Conservation (phyloP, 2,329 filamentous ascomycete species). For the Tolypocladium tropicale region DNA sequence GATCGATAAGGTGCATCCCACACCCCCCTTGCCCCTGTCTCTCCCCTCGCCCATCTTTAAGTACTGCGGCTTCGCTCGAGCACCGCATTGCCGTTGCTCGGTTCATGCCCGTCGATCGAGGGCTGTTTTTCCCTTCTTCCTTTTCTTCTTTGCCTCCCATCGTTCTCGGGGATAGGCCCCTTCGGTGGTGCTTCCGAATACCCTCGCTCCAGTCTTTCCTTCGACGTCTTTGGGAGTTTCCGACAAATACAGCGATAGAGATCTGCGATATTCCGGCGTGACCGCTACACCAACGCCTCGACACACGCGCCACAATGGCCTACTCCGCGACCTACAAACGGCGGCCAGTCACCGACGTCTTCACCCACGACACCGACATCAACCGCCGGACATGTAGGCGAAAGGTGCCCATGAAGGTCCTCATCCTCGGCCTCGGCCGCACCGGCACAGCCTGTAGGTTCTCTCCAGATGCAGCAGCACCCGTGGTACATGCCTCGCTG, state of each 20-base stretch:
- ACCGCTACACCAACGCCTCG: background rate
- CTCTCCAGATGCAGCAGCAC: background rate
- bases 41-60: background rate
- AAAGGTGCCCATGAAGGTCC: conserved; percentile 61
- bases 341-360: conserved; percentile 44
- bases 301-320: conserved; percentile 11
- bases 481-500: background rate
- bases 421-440: conserved; percentile 58
- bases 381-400: conserved; percentile 55
- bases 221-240: background rate
- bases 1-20: background rate
- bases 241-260: background rate
- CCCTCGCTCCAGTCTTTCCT: background rate
- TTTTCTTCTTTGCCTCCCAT: background rate
- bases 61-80: background rate
- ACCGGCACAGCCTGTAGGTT: conserved; percentile 60
- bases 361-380: conserved; percentile 58
- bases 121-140: background rate
- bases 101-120: background rate
- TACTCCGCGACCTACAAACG: conserved; percentile 18
- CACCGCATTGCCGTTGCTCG: background rate
- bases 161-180: background rate
- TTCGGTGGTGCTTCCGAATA: background rate
- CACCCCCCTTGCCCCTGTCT: background rate
- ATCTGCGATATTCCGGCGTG: background rate